Percentiles rank a stretch among this genome's conserved stretches.
Evolutionary conservation across 345 rosid genomes (phyloP).

Genomic region (Mallotus nudiflorus): DNA sequence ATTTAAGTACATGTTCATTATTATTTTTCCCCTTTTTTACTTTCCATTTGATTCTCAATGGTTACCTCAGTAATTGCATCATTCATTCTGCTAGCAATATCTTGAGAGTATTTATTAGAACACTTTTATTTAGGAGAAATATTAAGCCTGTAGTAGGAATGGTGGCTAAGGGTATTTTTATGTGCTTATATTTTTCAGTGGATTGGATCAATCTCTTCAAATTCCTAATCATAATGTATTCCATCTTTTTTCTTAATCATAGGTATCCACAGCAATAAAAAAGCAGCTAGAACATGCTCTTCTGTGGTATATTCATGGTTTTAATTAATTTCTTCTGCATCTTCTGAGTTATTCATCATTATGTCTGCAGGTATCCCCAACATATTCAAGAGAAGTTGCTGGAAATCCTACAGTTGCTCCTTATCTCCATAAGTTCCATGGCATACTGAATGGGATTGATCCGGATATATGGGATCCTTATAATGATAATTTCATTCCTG

Average conservation of each 20-base stretch:
- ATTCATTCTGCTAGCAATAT: neutral
- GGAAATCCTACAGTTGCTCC: constrained; percentile 71
- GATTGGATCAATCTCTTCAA: neutral
- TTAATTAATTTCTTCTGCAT: neutral
- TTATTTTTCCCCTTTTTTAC: neutral
- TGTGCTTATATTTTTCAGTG: too few species aligned
- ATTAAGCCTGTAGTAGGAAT: too few species aligned
- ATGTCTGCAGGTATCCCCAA: constrained; percentile 66
- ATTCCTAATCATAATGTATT: neutral
- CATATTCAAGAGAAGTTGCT: constrained; percentile 82
- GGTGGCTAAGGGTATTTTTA: neutral
- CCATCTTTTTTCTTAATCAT: neutral
- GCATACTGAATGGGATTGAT: constrained; percentile 90
- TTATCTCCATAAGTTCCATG: constrained; percentile 77
- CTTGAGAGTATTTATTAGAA: neutral
- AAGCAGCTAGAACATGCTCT: neutral
- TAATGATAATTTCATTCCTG: constrained; percentile 77
- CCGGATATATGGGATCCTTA: constrained; percentile 97
- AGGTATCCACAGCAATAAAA: neutral
- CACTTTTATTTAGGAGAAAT: neutral
- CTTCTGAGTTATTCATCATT: constrained; percentile 8
- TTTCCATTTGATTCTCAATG: too few species aligned
- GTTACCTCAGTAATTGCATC: neutral
- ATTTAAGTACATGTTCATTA: neutral
- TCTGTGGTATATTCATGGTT: neutral